Conservation (phyloP, 495 filamentous ascomycete genomes). For the Penicillium pulvis region DNA sequence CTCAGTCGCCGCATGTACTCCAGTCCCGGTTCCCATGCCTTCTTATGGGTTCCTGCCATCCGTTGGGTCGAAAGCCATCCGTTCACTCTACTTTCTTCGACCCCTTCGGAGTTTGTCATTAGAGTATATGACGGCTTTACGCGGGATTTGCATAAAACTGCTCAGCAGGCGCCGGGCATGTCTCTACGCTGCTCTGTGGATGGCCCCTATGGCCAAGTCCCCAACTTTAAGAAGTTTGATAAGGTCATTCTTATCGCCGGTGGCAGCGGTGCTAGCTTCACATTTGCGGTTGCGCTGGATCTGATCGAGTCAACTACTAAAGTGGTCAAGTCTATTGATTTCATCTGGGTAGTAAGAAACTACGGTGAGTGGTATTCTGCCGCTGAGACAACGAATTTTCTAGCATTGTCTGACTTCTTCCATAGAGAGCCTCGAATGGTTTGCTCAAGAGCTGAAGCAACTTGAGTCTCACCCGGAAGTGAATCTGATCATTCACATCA, state of each 20-base stretch:
- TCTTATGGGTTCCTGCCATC: constrained; percentile 60
- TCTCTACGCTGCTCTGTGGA: constrained; percentile 53
- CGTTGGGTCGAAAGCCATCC: constrained; percentile 60
- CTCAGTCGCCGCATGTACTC: constrained; percentile 46
- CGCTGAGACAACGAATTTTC: not conserved
- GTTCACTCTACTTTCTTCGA: constrained; percentile 56
- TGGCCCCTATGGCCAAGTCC: constrained; percentile 60
- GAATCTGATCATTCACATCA: constrained; percentile 15
- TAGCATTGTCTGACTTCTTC: not conserved
- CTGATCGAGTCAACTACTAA: constrained; percentile 5
- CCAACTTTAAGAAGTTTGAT: constrained; percentile 58
- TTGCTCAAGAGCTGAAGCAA: constrained; percentile 17
- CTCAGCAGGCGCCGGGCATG: constrained; percentile 45
- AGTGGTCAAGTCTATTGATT: constrained; percentile 17
- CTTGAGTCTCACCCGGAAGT: constrained; percentile 11
- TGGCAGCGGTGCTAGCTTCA: constrained; percentile 61
- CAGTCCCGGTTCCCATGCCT: constrained; percentile 59
- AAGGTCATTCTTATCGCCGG: constrained; percentile 60
- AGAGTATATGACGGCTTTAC: constrained; percentile 60
- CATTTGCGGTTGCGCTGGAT: constrained; percentile 26
- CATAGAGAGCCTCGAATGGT: constrained; percentile 19
- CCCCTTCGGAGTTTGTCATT: constrained; percentile 55
- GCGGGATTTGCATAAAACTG: constrained; percentile 51
- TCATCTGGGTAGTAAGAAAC: constrained; percentile 22
- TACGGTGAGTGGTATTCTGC: constrained; percentile 3